Evolutionary conservation across 2,329 filamentous ascomycete species (phyloP), one percentile per base, ranked within the genome.

Genomic region (Stachybotrys chlorohalonatus): DNA sequence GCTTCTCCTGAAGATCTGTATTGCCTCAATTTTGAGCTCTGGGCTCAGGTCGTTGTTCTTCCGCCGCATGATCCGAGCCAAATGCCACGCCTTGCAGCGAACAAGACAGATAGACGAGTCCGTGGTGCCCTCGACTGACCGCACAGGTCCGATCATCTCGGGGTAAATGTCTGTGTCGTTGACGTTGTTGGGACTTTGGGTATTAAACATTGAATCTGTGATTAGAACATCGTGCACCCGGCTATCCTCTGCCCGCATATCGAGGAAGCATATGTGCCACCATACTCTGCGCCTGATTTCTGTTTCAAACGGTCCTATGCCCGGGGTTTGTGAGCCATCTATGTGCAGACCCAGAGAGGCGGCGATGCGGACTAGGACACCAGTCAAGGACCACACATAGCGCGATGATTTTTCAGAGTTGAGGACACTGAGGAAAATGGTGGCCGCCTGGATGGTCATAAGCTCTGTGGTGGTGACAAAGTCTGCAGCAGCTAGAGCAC

Each of bases 101-200:
- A 42, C 36, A 13, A 42, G 36, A 13, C 36, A 42, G 8, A 42
- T 42, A 9, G 36, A 42, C 2, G 36, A 42, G 36, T 42, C 36
- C 2, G 36, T 42, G 8, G 36, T 42, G 8, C 36, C 36, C 9
- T 42, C 36, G 9, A 42, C 36, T 13, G 36, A 42, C 36, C 36
- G 36, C 36, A 42, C 36, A 5, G 46, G 47, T 5, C 73, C 64
- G 5, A 66, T 72, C 62, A 75, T 78, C 1, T 78, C 75, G 0
- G 73, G 70, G 24, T 62, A 65, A 42, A 80, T 70, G 56, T 80
- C 77, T 8, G 59, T 56, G 57, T 84, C 80, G 63, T 83, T 81
- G 58, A 84, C 69, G 60, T 83, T 83, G n/a, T 77, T 64, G 0
- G 81, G 80, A 5, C 76, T 66, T 49, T 71, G 69, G 0, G 78